A percentile compares a stretch with the other conserved stretches of the same genome.
phyloP scores from a whole-genome alignment of 2,329 filamentous ascomycete genomes.

The Cladosporium sp. region DNA sequence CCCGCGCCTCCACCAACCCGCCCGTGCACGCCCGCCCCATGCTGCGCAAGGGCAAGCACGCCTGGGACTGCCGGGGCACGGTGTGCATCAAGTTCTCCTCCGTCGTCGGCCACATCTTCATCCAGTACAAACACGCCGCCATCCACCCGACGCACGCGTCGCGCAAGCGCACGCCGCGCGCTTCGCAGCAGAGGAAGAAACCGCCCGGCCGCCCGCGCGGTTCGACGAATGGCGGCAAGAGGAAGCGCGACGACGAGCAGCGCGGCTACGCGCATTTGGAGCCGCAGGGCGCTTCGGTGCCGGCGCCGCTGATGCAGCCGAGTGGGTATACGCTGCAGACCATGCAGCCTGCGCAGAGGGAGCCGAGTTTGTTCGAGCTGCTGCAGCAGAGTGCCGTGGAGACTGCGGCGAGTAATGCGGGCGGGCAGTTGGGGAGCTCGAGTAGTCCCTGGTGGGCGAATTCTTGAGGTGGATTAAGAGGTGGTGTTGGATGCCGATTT shows the following conservation, averaged over 20 bases:
- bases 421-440: not conserved
- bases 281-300: too few species aligned
- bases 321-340: not conserved
- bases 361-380: constrained; percentile 11
- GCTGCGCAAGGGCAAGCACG: constrained; percentile 23
- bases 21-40: constrained; percentile 11
- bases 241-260: not conserved
- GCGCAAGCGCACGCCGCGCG: constrained; percentile 36
- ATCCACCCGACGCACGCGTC: constrained; percentile 46
- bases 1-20: constrained; percentile 24
- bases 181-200: not conserved
- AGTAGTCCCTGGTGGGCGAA: constrained; percentile 8
- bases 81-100: constrained; percentile 47
- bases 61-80: constrained; percentile 47
- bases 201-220: not conserved
- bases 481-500: too few species aligned
- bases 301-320: too few species aligned
- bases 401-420: not conserved
- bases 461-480: constrained; percentile 1
- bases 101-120: constrained; percentile 37
- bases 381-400: constrained; percentile 9
- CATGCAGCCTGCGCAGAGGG: not conserved
- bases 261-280: too few species aligned
- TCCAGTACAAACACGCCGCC: constrained; percentile 45
- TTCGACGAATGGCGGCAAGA: not conserved